Percentiles rank a stretch among this genome's conserved stretches.
These are phyloP conservation scores for Exophiala viscosa DNA, from an alignment of 2,329 filamentous ascomycete genomes.

Conservation along the genomic window DNA sequence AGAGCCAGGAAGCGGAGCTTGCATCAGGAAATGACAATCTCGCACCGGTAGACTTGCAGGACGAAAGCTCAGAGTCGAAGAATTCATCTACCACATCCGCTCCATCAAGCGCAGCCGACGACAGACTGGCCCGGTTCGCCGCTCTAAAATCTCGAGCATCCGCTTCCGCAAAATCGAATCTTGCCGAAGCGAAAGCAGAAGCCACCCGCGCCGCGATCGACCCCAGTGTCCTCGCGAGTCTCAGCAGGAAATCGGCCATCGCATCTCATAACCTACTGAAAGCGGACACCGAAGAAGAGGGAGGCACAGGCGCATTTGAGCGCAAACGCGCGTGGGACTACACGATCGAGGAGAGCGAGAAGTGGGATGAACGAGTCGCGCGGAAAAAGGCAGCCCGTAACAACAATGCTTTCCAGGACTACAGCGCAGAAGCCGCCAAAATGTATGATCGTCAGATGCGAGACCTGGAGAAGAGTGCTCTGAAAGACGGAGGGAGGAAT, in stretches of 20 bases:
- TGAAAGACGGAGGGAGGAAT: conserved; percentile 39
- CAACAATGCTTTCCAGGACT: conserved; percentile 86
- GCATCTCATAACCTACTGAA: conserved; percentile 91
- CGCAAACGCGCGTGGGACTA: conserved; percentile 98
- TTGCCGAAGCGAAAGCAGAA: conserved; percentile 80
- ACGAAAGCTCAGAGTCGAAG: not conserved
- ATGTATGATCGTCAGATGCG: conserved; percentile 88
- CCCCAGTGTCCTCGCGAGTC: conserved; percentile 68
- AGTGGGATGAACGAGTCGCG: conserved; percentile 85
- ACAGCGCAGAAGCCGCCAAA: conserved; percentile 80
- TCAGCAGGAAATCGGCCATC: conserved; percentile 82
- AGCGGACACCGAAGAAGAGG: conserved; percentile 82
- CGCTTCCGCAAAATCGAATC: conserved; percentile 64
- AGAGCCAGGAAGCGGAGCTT: not conserved
- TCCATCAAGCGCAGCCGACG: conserved; percentile 9
- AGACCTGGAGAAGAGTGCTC: conserved; percentile 60
- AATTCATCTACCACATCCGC: not conserved
- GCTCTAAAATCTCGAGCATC: conserved; percentile 28
- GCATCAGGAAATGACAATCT: not conserved
- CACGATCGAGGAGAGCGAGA: conserved; percentile 90
- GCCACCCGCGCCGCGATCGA: conserved; percentile 75
- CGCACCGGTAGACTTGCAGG: not conserved
- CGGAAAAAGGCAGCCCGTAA: conserved; percentile 80
- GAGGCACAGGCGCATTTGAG: conserved; percentile 64
- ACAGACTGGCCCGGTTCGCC: conserved; percentile 28